phyloP scores from a whole-genome alignment of 1,284 basidiomycete species.

The Wolfiporia cocos region DNA sequence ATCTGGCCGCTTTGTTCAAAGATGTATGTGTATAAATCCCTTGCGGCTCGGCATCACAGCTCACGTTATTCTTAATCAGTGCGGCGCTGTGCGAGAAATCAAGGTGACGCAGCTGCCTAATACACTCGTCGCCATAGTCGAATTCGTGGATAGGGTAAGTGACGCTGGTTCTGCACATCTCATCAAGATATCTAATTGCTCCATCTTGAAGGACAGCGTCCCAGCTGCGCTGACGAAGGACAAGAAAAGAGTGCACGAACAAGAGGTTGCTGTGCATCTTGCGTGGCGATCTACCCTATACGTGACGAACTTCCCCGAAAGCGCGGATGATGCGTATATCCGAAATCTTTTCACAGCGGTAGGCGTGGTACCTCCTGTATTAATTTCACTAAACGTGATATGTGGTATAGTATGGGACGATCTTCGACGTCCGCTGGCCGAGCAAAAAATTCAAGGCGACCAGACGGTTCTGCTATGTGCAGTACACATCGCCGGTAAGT shows the following conservation, averaged over 20 bases:
- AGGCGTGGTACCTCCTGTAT: slow-evolving; percentile 5
- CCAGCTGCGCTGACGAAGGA: slow-evolving; percentile 89
- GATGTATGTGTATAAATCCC: slow-evolving; percentile 56
- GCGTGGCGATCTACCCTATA: slow-evolving; percentile 95
- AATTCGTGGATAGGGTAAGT: slow-evolving; percentile 67
- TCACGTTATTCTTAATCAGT: slow-evolving; percentile 43
- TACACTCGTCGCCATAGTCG: slow-evolving; percentile 69
- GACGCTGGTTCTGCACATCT: background rate
- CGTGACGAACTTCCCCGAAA: slow-evolving; percentile 93
- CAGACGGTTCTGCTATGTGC: slow-evolving; percentile 93
- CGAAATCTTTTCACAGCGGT: slow-evolving; percentile 78
- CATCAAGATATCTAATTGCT: background rate
- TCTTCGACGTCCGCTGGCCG: slow-evolving; percentile 97
- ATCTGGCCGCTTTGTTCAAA: slow-evolving; percentile 74
- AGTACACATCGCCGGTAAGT: slow-evolving; percentile 78
- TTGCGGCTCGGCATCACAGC: background rate
- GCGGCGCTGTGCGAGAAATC: slow-evolving; percentile 76
- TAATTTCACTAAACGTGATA: slow-evolving; percentile 1
- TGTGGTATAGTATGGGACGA: slow-evolving; percentile 65
- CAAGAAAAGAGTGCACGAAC: slow-evolving; percentile 75
- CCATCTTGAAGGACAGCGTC: slow-evolving; percentile 56
- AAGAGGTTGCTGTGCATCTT: slow-evolving; percentile 79
- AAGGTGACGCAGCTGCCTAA: slow-evolving; percentile 60
- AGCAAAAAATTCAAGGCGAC: slow-evolving; percentile 92
- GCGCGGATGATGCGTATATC: slow-evolving; percentile 74